These are phyloP conservation scores for Aurantiochytrium sp. DNA, from an alignment of 108 stramenopile genomes.

Conservation along the genomic window DNA sequence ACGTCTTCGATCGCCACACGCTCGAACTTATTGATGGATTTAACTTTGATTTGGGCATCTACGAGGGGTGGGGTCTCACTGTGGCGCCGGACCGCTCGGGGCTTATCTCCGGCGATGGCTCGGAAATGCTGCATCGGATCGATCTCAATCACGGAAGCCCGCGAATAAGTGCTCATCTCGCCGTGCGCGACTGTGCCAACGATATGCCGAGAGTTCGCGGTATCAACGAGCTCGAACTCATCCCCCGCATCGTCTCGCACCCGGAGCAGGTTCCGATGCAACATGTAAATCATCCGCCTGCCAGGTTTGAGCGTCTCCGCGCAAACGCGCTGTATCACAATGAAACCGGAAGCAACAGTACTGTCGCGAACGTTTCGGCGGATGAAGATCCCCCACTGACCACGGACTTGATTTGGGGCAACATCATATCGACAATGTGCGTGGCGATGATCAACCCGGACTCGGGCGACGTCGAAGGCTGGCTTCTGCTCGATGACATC, in stretches of 20 bases:
- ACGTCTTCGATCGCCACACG: neutral
- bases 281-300: neutral
- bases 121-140: neutral
- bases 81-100: neutral
- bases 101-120: neutral
- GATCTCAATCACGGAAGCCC: neutral
- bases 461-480: neutral
- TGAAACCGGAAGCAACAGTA: neutral
- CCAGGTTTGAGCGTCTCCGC: neutral
- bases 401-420: neutral
- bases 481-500: neutral
- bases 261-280: neutral
- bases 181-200: neutral
- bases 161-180: neutral
- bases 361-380: neutral
- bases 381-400: neutral
- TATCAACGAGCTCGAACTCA: slow-evolving; percentile 12
- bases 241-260: neutral
- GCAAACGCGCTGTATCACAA: neutral
- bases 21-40: neutral
- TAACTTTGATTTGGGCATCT: neutral
- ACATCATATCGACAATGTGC: neutral
- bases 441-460: neutral
- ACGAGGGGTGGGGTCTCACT: neutral
- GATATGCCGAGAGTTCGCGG: neutral